A percentile compares a stretch with the other conserved stretches of the same genome.
phyloP scores from a whole-genome alignment of 2,329 filamentous ascomycete species.

The Rugonectria rugulosa region DNA sequence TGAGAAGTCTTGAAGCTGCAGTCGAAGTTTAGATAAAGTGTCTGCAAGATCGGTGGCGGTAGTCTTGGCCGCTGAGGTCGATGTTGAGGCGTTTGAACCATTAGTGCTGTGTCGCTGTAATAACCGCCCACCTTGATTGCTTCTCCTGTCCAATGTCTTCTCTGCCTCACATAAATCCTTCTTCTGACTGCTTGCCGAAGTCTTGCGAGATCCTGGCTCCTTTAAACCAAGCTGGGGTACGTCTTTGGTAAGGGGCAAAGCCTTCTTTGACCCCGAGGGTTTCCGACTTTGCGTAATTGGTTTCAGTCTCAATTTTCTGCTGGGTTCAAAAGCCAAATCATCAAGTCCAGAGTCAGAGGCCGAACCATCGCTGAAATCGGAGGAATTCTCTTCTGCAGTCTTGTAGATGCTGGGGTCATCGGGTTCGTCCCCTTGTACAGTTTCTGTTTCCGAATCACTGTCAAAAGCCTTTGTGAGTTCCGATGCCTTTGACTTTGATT shows the following conservation, averaged over 20 bases:
- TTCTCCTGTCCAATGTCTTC: slow-evolving; percentile 6
- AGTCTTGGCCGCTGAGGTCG: slow-evolving; percentile 1
- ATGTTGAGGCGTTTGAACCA: neutral
- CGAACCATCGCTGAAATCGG: slow-evolving; percentile 20
- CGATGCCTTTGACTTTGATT: slow-evolving; percentile 18
- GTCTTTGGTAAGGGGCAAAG: slow-evolving; percentile 8
- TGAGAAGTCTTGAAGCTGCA: slow-evolving; percentile 34
- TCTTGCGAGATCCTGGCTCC: neutral
- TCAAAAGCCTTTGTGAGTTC: slow-evolving; percentile 22
- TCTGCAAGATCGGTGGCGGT: slow-evolving; percentile 33
- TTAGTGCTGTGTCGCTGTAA: neutral
- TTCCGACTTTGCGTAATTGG: neutral
- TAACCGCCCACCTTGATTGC: slow-evolving; percentile 4
- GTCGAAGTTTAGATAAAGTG: slow-evolving; percentile 34
- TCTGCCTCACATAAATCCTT: neutral
- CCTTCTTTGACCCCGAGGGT: neutral
- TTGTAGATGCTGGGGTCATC: slow-evolving; percentile 37
- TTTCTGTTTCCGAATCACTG: slow-evolving; percentile 17
- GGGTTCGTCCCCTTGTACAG: slow-evolving; percentile 12
- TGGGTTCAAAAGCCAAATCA: slow-evolving; percentile 19
- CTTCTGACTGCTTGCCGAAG: slow-evolving; percentile 2
- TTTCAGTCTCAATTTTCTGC: slow-evolving; percentile 5
- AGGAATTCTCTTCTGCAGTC: slow-evolving; percentile 34
- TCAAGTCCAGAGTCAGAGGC: slow-evolving; percentile 26
- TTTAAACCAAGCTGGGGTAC: slow-evolving; percentile 13